Evolutionary conservation across 148 eudicot genomes (phyloP), one percentile per base, ranked within the genome.

Genomic region (Vaccinium corymbosum): DNA sequence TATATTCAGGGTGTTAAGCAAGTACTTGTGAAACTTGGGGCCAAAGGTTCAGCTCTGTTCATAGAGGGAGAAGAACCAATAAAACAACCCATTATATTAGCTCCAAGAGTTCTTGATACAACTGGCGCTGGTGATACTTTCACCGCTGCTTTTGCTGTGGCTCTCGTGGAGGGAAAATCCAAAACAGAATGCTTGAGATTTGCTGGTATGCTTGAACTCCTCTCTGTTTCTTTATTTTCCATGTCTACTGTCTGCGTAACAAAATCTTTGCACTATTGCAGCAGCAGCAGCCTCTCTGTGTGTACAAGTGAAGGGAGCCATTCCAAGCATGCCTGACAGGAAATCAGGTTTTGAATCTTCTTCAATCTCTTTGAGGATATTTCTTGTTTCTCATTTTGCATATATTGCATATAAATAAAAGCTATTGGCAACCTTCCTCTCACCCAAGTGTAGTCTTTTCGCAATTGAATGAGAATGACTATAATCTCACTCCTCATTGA

Each of bases 221-320:
- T 53, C 46, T 53, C 12, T 79, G 57, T 75, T 35, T 66, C 3
- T 35, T 81, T 50, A 7, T 78, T 66, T 76, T 49, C 70, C 32
- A 8, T 71, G 19, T 80, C 42, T 20, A 1, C 81, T 15, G 10
- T 7, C 27, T 85, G 12, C 86, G 22, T 85, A 57, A 82, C 22
- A n/a, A 73, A 77, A 15, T 81, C 72, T 22, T 15, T 50, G 15
- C 11, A 62, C 32, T 71, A 64, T 83, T 86, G 84, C 95, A 96
- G 98, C 98, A 87, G 98, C 98, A 51, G 98, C 98, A 71, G 98
- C 98, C 76, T 96, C 98, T 74, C 92, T 94, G 14, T 96, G 98
- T 84, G 94, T 96, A 29, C 95, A 92, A 94, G 98, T 96, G 82
- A 96, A 94, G 86, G 98, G 98, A 75, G 98, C 98, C 77, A 96